Conservation (phyloP, 2,329 filamentous ascomycete genomes). For the Alternaria angustiovoidea region DNA sequence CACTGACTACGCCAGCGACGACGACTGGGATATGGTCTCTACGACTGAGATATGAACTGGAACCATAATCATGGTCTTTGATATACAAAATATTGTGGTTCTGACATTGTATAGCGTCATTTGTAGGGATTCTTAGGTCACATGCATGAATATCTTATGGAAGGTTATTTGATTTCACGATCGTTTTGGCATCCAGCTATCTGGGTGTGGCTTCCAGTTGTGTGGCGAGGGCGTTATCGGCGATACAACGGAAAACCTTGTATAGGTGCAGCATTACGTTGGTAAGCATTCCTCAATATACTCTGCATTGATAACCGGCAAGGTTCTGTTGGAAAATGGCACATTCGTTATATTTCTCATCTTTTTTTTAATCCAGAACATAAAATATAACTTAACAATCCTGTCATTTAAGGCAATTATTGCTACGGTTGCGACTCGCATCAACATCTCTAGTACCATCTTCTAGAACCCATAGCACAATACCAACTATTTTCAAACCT, state of each 20-base stretch:
- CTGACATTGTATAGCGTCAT: neutral
- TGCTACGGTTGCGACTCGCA: neutral
- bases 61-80: neutral
- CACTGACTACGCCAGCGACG: slow-evolving; percentile 20
- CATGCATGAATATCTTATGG: neutral
- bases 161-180: neutral
- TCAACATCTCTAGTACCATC: neutral
- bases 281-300: neutral
- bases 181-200: neutral
- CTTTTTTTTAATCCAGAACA: neutral
- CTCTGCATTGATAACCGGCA: neutral
- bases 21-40: slow-evolving; percentile 13
- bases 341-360: neutral
- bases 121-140: neutral
- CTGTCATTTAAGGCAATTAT: neutral
- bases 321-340: neutral
- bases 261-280: neutral
- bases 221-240: neutral
- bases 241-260: neutral
- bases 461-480: neutral
- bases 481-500: no score
- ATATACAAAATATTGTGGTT: neutral
- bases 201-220: neutral
- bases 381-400: neutral
- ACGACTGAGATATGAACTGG: slow-evolving; percentile 12